Percentiles rank a stretch among this genome's conserved stretches.
phyloP scores from a whole-genome alignment of 306 rosid genomes.

The Pyrus communis region DNA sequence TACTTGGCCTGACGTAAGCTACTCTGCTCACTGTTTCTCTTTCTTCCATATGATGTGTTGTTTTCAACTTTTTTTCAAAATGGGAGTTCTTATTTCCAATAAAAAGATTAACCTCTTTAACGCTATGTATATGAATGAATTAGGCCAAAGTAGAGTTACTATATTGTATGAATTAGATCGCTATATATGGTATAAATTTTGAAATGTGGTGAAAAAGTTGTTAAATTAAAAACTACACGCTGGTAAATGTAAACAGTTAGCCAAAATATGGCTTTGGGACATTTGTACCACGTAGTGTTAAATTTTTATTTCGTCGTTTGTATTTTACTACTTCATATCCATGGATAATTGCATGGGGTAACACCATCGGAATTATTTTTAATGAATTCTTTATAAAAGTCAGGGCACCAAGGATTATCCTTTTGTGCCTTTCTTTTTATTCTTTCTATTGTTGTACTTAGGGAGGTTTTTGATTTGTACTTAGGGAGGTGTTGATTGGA shows the following conservation, averaged over 20 bases:
- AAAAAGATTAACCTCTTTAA: neutral
- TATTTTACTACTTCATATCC: neutral
- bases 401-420: neutral
- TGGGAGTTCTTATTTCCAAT: neutral
- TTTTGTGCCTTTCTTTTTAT: neutral
- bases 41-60: neutral
- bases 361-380: neutral
- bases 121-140: neutral
- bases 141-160: neutral
- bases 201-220: neutral
- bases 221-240: neutral
- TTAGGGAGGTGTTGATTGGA: neutral
- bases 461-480: neutral
- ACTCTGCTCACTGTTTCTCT: neutral
- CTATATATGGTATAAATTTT: neutral
- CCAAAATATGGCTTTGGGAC: neutral
- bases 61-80: neutral
- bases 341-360: neutral
- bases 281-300: neutral
- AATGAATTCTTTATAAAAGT: neutral
- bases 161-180: neutral
- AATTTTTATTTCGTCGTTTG: neutral
- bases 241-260: neutral
- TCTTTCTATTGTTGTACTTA: neutral
- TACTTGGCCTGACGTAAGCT: conserved; percentile 89